Percentiles rank a stretch among this genome's conserved stretches.
These are phyloP conservation scores for Thalassiosira profunda DNA, from an alignment of 108 stramenopile genomes.

Conservation along the genomic window DNA sequence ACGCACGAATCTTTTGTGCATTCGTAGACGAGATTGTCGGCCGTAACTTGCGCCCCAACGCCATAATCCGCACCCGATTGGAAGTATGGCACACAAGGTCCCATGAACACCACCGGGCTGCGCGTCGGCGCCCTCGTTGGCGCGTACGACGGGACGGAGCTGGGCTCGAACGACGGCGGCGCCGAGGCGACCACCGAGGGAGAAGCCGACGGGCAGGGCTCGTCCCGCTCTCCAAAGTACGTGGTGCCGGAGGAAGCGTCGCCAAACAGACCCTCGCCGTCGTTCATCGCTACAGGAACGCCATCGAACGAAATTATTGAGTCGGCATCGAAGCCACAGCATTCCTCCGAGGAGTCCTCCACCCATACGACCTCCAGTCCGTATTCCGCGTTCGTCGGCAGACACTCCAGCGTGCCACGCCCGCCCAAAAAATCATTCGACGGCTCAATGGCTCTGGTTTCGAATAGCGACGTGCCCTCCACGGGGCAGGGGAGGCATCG, in stretches of 20 bases:
- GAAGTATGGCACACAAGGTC: neutral
- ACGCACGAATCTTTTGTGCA: neutral
- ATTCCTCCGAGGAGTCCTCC: neutral
- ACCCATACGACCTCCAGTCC: slow-evolving; percentile 23
- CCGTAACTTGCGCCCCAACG: neutral
- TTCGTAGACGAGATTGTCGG: neutral
- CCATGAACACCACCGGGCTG: neutral
- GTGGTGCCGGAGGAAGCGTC: no score
- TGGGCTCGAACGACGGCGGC: neutral
- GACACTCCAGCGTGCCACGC: neutral
- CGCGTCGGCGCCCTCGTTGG: neutral
- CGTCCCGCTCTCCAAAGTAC: no score
- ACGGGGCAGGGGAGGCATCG: slow-evolving; percentile 26
- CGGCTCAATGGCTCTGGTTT: neutral
- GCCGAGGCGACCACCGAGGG: neutral
- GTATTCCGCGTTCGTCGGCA: slow-evolving; percentile 13
- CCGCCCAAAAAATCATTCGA: neutral
- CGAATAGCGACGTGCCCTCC: neutral
- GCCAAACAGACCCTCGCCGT: no score
- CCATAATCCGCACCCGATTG: neutral
- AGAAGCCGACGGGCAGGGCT: neutral
- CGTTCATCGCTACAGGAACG: no score
- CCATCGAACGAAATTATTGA: no score
- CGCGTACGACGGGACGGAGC: neutral
- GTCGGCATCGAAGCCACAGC: slow-evolving; percentile 33